Evolutionary conservation across 768 basidiomycete species (phyloP), one percentile per base, ranked within the genome.

Genomic region (Favolaschia claudopus): DNA sequence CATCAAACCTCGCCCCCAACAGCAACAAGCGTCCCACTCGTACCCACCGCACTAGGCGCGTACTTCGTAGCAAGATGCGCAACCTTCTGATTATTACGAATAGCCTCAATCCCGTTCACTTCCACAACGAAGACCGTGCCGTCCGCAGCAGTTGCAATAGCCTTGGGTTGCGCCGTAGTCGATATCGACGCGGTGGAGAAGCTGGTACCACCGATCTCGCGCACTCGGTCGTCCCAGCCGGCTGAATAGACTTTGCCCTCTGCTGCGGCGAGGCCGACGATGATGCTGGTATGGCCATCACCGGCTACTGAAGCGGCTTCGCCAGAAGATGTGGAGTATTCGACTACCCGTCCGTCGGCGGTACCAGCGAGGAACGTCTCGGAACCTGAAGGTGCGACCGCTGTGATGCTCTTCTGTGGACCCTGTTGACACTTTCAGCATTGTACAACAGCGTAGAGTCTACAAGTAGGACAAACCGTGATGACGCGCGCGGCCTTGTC

Each of bases 281-380:
- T 82, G 45, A 90, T 79, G 60, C 79, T 91, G 7, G 85, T 80
- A 72, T 96, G 96, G 1, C 86, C 84, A 3, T 82, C 75, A 4
- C 95, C 95, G 22, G 72, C 70, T 13, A 93, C 72, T 14, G 71
- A 66, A 7, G 72, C 70, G 17, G 82, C 84, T 51, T 79, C 80
- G 31, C 79, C 80, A 3, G 75, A 72, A 0, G 78, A 66, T 1
- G 81, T 76, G 15, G 86, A 82, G 69, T 89, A 93, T 2, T 87
- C 80, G 43, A 89, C 78, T 1, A 88, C 76, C 14, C 92, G 88
- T 1, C 95, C 94, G 60, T 94, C 92, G 5, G 89, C 87, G 0
- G 89, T 87, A 17, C 95, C 95, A 0, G 87, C 83, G 55, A 95
- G 78, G 78, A 96, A 93, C 0, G 93, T 93, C n/a, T 70, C 72